These are phyloP conservation scores for Penicillium maclennaniae DNA, from an alignment of 495 filamentous ascomycete species.

Conservation along the genomic window DNA sequence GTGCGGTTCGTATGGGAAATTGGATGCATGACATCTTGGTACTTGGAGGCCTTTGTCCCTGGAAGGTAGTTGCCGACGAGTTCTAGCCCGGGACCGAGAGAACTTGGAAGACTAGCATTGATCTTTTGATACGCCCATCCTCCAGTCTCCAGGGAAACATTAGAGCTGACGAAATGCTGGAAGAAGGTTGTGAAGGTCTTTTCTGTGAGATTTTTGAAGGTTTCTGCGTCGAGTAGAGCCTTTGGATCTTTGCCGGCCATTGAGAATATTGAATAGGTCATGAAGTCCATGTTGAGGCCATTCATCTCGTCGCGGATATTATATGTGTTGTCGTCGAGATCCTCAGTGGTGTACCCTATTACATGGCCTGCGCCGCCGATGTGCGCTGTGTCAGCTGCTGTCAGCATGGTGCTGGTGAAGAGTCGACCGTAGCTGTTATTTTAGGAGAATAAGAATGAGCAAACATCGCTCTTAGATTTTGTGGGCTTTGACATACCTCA, in stretches of 20 bases:
- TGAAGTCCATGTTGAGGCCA: constrained; percentile 38
- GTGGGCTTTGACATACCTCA: constrained; percentile 16
- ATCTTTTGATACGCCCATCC: constrained; percentile 30
- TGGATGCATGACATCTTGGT: constrained; percentile 20
- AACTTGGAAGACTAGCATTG: constrained; percentile 22
- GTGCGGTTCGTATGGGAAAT: constrained; percentile 22
- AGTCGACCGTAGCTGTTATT: constrained; percentile 32
- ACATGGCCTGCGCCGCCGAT: constrained; percentile 2
- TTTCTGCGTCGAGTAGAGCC: constrained; percentile 22
- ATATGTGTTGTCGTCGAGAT: constrained; percentile 32
- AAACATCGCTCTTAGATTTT: too few relatives aligned
- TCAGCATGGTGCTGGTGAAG: constrained; percentile 29
- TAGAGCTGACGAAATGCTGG: constrained; percentile 33
- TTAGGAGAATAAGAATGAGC: too few relatives aligned
- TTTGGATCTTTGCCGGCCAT: constrained; percentile 25
- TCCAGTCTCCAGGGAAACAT: constrained; percentile 20
- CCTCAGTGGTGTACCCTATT: constrained; percentile 9
- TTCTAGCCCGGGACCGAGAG: constrained; percentile 13
- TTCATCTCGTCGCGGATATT: constrained; percentile 32
- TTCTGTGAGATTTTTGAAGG: constrained; percentile 17
- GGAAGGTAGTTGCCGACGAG: constrained; percentile 1
- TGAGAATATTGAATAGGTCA: constrained; percentile 34
- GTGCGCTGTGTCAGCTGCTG: constrained; percentile 23
- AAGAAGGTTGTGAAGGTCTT: constrained; percentile 35
- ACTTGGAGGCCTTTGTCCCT: neutral